These are phyloP conservation scores for Wickerhamiella domercqiae DNA, from an alignment of 805 yeast species.

Conservation along the genomic window DNA sequence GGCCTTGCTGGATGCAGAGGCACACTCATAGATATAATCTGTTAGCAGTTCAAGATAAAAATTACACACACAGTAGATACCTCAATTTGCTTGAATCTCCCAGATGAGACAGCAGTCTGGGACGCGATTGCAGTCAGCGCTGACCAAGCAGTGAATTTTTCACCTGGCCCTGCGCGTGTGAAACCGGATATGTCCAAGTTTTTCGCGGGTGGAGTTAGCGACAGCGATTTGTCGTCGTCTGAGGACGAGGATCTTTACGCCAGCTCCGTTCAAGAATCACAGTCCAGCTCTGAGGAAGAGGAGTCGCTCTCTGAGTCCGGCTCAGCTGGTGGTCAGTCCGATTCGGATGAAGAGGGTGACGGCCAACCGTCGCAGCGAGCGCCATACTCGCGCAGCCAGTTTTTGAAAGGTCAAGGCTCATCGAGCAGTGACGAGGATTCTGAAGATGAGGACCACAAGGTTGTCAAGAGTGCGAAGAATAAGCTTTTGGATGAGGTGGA, in stretches of 20 bases:
- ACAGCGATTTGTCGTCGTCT: conserved; percentile 45
- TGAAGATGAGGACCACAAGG: conserved; percentile 62
- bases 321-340: conserved; percentile 21
- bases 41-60: not conserved
- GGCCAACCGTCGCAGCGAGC: conserved; percentile 25
- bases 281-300: conserved; percentile 30
- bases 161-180: not conserved
- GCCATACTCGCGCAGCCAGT: conserved; percentile 22
- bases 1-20: not conserved
- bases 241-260: conserved; percentile 44
- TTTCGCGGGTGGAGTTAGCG: conserved; percentile 43
- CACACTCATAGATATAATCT: not conserved
- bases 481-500: conserved; percentile 81
- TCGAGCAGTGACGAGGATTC: conserved; percentile 37
- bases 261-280: conserved; percentile 25
- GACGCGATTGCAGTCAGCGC: not conserved
- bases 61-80: not conserved
- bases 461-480: conserved; percentile 87
- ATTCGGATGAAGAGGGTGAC: conserved; percentile 28
- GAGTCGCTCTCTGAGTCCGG: conserved; percentile 20
- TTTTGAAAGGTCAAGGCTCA: conserved; percentile 23
- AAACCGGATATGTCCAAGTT: conserved; percentile 63
- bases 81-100: no score
- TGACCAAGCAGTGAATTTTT: not conserved
- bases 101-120: no score